phyloP scores from a whole-genome alignment of 2,329 filamentous ascomycete species.

The Trichoderma brevicompactum region DNA sequence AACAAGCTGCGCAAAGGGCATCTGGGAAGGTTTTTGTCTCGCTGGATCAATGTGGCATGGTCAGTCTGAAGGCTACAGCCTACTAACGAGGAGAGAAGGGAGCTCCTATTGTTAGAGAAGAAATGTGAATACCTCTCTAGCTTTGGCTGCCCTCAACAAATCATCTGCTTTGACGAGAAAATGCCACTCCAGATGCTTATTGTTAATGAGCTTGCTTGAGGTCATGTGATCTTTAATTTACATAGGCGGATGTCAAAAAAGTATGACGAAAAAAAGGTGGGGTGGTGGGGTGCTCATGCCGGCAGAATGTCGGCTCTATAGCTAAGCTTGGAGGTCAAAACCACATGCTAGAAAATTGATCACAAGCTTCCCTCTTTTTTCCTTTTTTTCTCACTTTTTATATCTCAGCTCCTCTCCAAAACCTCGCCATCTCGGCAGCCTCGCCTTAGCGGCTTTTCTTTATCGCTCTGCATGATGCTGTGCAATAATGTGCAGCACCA shows the following conservation, averaged over 20 bases:
- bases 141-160: not conserved
- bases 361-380: conserved; percentile 20
- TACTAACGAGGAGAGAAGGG: not conserved
- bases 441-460: conserved; percentile 33
- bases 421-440: conserved; percentile 19
- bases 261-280: conserved; percentile 15
- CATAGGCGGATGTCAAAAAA: not conserved
- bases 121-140: conserved; percentile 1
- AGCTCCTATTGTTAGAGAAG: not conserved
- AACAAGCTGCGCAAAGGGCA: conserved; percentile 76
- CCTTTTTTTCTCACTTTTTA: conserved; percentile 27
- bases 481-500: conserved; percentile 39
- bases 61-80: conserved; percentile 13
- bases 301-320: conserved; percentile 27
- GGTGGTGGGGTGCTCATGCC: conserved; percentile 23
- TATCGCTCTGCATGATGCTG: conserved; percentile 45
- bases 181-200: not conserved
- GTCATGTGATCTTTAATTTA: conserved; percentile 9
- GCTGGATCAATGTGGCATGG: conserved; percentile 37
- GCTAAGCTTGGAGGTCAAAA: conserved; percentile 27
- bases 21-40: conserved; percentile 38
- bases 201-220: not conserved
- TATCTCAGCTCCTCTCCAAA: not conserved
- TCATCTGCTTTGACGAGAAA: not conserved
- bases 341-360: conserved; percentile 28